A percentile compares a stretch with the other conserved stretches of the same genome.
These are phyloP conservation scores for Gossypium rotundifolium DNA, from an alignment of 345 rosid species.

Conservation along the genomic window DNA sequence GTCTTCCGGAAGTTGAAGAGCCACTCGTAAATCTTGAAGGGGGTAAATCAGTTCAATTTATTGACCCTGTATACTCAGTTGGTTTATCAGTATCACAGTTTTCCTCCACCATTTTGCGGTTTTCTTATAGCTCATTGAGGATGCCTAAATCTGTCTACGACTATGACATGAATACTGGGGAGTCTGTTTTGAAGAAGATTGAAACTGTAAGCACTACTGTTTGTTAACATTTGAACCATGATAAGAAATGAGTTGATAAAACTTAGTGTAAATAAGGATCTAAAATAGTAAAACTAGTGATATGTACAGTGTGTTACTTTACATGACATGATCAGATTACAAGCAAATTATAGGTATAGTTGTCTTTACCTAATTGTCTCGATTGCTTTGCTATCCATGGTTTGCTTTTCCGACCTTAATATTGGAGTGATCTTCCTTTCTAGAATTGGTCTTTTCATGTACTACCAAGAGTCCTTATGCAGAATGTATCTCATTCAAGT, in stretches of 20 bases:
- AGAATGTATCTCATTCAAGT: neutral
- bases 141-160: constrained; percentile 78
- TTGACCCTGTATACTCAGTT: constrained; percentile 65
- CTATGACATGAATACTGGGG: constrained; percentile 70
- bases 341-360: neutral
- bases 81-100: constrained; percentile 49
- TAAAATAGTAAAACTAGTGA: neutral
- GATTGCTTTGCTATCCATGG: neutral
- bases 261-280: neutral
- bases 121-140: constrained; percentile 72
- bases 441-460: neutral
- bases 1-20: constrained; percentile 66
- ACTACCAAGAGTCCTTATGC: neutral
- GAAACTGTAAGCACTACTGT: constrained; percentile 52
- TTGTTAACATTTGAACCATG: neutral
- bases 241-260: constrained; percentile 1
- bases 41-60: constrained; percentile 58
- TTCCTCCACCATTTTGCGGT: constrained; percentile 66
- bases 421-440: neutral
- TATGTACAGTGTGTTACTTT: neutral
- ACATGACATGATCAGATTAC: neutral
- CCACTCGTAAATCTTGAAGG: constrained; percentile 57
- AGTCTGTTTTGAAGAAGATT: constrained; percentile 71
- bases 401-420: neutral
- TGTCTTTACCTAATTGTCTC: neutral